Conservation (phyloP, 495 filamentous ascomycete genomes). For the Xylaria bambusicola region DNA sequence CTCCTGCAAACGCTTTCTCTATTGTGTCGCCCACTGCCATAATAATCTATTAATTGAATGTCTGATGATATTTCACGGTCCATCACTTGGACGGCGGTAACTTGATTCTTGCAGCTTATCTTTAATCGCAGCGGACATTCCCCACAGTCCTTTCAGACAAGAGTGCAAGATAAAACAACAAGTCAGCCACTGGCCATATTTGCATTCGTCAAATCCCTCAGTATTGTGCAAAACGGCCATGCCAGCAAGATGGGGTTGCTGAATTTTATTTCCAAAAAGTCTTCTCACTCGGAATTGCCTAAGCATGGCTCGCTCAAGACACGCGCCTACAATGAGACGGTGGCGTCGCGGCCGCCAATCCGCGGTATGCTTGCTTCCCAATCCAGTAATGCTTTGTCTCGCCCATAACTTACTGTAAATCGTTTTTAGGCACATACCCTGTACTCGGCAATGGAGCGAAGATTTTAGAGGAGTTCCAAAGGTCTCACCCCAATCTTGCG, state of each 20-base stretch:
- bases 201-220: background rate
- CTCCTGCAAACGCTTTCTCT: too few species aligned
- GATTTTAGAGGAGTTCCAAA: conserved; percentile 32
- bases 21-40: too few species aligned
- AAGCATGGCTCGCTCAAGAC: too few species aligned
- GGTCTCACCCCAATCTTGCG: conserved; percentile 30
- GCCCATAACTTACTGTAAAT: conserved; percentile 18
- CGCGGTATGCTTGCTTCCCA: conserved; percentile 36
- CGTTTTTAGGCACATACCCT: conserved; percentile 34
- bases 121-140: background rate
- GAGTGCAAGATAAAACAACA: background rate
- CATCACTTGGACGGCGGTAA: background rate
- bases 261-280: conserved; percentile 40
- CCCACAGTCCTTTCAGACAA: background rate
- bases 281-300: conserved; percentile 20
- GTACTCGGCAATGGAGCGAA: conserved; percentile 33
- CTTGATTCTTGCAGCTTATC: background rate
- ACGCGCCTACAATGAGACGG: conserved; percentile 31
- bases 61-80: too few species aligned
- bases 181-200: background rate
- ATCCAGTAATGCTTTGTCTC: conserved; percentile 29
- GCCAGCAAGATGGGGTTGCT: conserved; percentile 44
- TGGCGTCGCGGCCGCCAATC: conserved; percentile 31
- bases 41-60: too few species aligned
- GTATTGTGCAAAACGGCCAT: background rate